Conservation (phyloP, 176 grass and related monocot genomes). For the Carex kokanica region DNA sequence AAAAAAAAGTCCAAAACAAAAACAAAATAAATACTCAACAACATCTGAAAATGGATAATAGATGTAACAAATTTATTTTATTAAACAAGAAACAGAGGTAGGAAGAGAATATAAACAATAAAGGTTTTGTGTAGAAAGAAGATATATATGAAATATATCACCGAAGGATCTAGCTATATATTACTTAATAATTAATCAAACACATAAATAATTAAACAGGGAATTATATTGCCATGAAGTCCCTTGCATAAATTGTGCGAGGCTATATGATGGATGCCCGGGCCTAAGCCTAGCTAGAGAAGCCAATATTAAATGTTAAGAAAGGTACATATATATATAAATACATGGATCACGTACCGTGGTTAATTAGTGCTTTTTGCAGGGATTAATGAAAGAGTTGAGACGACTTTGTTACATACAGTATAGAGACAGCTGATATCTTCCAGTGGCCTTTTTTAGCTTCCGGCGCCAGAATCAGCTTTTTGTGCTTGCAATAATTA, state of each 20-base stretch:
- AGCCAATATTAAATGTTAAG: conserved; percentile 7
- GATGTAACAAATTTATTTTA: too few species aligned
- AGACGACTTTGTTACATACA: background rate
- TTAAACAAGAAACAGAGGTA: background rate
- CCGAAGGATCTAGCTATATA: background rate
- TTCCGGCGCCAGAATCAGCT: conserved; percentile 11
- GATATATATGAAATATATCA: background rate
- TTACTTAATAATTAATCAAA: background rate
- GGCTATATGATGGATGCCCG: background rate
- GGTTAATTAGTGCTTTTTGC: conserved; percentile 22
- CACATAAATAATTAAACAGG: background rate
- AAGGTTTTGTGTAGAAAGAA: background rate
- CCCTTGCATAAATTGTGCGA: background rate
- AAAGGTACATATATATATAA: background rate
- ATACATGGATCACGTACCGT: background rate
- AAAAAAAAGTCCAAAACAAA: too few species aligned
- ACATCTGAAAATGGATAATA: too few species aligned
- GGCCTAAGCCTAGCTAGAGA: conserved; percentile 7
- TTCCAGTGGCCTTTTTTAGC: conserved; percentile 11
- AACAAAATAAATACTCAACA: too few species aligned
- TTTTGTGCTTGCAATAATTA: conserved; percentile 16
- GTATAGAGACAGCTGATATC: conserved; percentile 16
- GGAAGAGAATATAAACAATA: background rate
- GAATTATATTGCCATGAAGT: background rate
- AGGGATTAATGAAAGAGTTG: conserved; percentile 16